Evolutionary conservation across 2,329 filamentous ascomycete species (phyloP).

Genomic region (Aureobasidium sp.): DNA sequence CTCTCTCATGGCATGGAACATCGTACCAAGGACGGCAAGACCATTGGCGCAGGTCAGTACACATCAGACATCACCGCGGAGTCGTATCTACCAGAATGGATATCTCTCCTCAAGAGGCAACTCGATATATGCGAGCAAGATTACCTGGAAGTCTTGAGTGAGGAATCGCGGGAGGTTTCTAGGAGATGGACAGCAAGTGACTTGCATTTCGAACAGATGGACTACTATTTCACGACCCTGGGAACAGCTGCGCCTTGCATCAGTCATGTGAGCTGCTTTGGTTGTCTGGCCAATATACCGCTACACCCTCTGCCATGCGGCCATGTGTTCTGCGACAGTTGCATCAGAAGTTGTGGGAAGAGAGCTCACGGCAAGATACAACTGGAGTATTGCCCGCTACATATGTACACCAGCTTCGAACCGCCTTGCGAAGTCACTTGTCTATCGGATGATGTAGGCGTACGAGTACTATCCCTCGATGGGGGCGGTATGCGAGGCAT

Average conservation of each 20-base stretch:
- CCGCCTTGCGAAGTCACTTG: slow-evolving; percentile 20
- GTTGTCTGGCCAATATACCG: slow-evolving; percentile 36
- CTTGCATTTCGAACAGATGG: not conserved
- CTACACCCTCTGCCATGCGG: slow-evolving; percentile 38
- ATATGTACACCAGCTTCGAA: slow-evolving; percentile 14
- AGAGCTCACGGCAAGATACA: slow-evolving; percentile 19
- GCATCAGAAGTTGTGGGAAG: slow-evolving; percentile 28
- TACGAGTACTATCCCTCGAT: slow-evolving; percentile 34
- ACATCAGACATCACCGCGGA: not conserved
- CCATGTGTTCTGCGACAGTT: slow-evolving; percentile 37
- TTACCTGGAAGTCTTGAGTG: not conserved
- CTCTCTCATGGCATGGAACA: not conserved
- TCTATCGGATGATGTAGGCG: slow-evolving; percentile 29
- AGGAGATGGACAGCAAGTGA: not conserved
- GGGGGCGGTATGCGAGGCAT: slow-evolving; percentile 41
- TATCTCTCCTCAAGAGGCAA: not conserved
- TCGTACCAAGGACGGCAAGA: not conserved
- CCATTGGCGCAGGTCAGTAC: not conserved
- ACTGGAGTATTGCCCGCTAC: slow-evolving; percentile 28
- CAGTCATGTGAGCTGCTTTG: slow-evolving; percentile 40
- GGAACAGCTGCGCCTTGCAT: slow-evolving; percentile 24
- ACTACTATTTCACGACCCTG: not conserved
- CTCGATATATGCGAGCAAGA: not conserved
- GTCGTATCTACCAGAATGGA: not conserved
- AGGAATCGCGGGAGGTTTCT: not conserved